These are phyloP conservation scores for Crithidia bombi DNA, from an alignment of 208 protist species.

Conservation along the genomic window DNA sequence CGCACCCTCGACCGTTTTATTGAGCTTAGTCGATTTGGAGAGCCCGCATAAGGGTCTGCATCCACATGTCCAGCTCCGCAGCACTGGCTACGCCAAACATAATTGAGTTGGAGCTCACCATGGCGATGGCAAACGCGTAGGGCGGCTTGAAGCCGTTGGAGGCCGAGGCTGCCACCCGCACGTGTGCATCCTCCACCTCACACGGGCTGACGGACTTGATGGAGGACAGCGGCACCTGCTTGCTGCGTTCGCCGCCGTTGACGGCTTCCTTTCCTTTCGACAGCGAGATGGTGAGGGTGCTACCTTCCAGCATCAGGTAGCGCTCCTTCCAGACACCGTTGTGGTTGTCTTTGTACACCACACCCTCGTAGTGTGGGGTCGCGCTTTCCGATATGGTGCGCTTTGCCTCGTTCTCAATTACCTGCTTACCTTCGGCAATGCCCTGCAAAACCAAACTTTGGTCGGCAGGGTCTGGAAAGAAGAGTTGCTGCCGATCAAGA, in stretches of 20 bases:
- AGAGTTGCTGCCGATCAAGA: conserved; percentile 41
- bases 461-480: conserved; percentile 49
- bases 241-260: conserved; percentile 63
- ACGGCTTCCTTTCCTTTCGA: conserved; percentile 64
- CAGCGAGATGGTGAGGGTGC: conserved; percentile 80
- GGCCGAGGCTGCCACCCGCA: conserved; percentile 25
- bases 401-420: conserved; percentile 50
- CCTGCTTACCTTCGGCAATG: conserved; percentile 66
- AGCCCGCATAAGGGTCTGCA: conserved; percentile 60
- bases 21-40: conserved; percentile 69
- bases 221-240: conserved; percentile 60
- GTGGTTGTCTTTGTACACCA: conserved; percentile 81
- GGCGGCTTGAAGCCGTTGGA: conserved; percentile 39
- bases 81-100: conserved; percentile 65
- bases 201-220: conserved; percentile 75
- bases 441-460: conserved; percentile 52
- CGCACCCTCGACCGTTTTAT: background rate
- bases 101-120: conserved; percentile 74
- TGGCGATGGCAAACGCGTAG: conserved; percentile 74
- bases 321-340: conserved; percentile 87
- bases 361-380: conserved; percentile 61
- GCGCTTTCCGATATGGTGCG: conserved; percentile 45
- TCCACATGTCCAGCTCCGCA: conserved; percentile 72
- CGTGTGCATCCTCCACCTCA: conserved; percentile 49
- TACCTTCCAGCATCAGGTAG: conserved; percentile 59